phyloP scores from a whole-genome alignment of 352 stramenopile species.

The Globisporangium alternatum region DNA sequence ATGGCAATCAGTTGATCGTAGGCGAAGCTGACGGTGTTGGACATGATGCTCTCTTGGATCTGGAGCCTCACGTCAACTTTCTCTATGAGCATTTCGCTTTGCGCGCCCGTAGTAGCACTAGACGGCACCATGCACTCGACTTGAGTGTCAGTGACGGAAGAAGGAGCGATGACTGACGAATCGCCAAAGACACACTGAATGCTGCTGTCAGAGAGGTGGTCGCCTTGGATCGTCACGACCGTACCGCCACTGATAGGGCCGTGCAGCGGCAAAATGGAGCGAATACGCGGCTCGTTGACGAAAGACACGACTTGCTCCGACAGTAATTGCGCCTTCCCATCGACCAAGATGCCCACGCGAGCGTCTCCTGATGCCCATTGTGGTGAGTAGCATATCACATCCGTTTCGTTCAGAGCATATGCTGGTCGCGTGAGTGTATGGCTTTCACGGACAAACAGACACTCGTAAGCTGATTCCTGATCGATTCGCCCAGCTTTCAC shows the following conservation, averaged over 20 bases:
- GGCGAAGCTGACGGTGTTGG: slow-evolving; percentile 25
- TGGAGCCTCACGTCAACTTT: neutral
- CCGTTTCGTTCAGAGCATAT: slow-evolving; percentile 20
- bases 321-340: slow-evolving; percentile 21
- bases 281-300: slow-evolving; percentile 22
- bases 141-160: slow-evolving; percentile 14
- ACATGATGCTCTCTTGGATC: slow-evolving; percentile 22
- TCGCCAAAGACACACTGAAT: slow-evolving; percentile 29
- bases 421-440: slow-evolving; percentile 21
- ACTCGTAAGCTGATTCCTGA: slow-evolving; percentile 23
- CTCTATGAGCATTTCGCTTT: neutral
- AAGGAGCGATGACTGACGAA: slow-evolving; percentile 17
- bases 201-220: slow-evolving; percentile 15
- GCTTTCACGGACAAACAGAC: slow-evolving; percentile 27
- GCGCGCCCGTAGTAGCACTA: neutral
- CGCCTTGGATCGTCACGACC: slow-evolving; percentile 23
- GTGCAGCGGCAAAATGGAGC: slow-evolving; percentile 22
- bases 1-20: slow-evolving; percentile 26
- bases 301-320: slow-evolving; percentile 21
- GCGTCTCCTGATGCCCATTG: slow-evolving; percentile 26
- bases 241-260: slow-evolving; percentile 26
- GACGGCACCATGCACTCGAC: slow-evolving; percentile 26
- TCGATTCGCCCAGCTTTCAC: slow-evolving; percentile 21
- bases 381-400: slow-evolving; percentile 27
- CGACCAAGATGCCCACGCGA: slow-evolving; percentile 26